Evolutionary conservation across 2,329 filamentous ascomycete species (phyloP), one percentile per base, ranked within the genome.

Genomic region (Colletotrichum phormii): DNA sequence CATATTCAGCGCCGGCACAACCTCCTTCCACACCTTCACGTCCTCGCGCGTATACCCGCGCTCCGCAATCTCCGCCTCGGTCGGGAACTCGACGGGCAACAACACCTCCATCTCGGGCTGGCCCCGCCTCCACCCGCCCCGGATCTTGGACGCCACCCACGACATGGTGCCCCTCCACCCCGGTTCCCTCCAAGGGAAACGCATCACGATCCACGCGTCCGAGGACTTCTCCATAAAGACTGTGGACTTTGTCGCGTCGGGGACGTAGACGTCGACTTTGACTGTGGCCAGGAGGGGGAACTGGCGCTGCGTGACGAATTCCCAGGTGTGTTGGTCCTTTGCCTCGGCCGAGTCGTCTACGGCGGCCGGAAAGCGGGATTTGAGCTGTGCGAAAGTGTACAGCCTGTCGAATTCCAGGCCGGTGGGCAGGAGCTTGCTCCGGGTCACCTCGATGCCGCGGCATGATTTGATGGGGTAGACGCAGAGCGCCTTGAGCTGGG

Each of bases 381-480:
- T 85, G 73, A 89, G 85, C 81, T 95, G 92, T 1, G 93, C 95
- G 79, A 98, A 94, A 60, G 91, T 92, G 84, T 95, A 97, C 76
- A 96, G 89, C 6, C 95, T 90, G 82, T 98, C 95, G 81, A 93
- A 93, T 79, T 92, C 89, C 69, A 97, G 86, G 2, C 95, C 95
- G 2, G 89, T 90, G 6, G 89, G 84, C 58, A 94, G 82, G 18
- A 97, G 87, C 66, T 89, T 88, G 72, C 89, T 89, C 73, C 87
- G 84, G 64, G 89, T 83, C 59, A 98, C 82, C 82, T 97, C 94
- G 67, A 97, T 90, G 33, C 93, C 93, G 68, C 85, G 86, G 80
- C 95, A 97, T 69, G 93, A 94, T 83, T 97, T 96, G 80, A 98
- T 84, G 0, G 95, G 95, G 81, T 97, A 96, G 72, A 95, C 88